These are phyloP conservation scores for Aspergillus affinis DNA, from an alignment of 495 filamentous ascomycete genomes.

Conservation along the genomic window DNA sequence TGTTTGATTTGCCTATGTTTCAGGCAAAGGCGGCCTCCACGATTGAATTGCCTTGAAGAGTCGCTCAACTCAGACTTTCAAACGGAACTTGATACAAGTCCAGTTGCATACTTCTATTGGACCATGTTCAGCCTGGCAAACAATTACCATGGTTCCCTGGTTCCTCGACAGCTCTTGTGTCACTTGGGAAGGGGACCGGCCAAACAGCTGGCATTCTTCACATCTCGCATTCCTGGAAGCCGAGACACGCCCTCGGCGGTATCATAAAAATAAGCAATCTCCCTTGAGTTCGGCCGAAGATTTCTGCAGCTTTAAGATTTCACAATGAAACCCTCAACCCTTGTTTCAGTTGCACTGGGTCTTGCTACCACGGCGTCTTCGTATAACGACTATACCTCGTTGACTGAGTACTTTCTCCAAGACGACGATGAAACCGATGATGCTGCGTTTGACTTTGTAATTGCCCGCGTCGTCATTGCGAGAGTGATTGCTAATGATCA, in stretches of 20 bases:
- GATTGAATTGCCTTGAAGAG: background rate
- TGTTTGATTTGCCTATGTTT: background rate
- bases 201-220: background rate
- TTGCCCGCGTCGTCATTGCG: conserved; percentile 8
- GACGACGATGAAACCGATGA: conserved; percentile 46
- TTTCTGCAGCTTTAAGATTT: background rate
- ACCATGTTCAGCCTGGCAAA: too few relatives aligned
- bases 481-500: conserved; percentile 2
- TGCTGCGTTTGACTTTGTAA: conserved; percentile 65
- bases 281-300: too few relatives aligned
- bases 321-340: conserved; percentile 32
- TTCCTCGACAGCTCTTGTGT: too few relatives aligned
- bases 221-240: background rate
- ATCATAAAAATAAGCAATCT: background rate
- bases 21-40: background rate
- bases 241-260: background rate
- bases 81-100: too few relatives aligned
- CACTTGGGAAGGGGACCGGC: too few relatives aligned
- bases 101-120: too few relatives aligned
- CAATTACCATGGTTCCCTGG: too few relatives aligned
- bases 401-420: conserved; percentile 70
- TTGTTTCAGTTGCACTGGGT: conserved; percentile 23
- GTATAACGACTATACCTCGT: conserved; percentile 58
- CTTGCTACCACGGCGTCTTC: conserved; percentile 23
- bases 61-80: too few relatives aligned